Conservation (phyloP, 1,284 basidiomycete species). For the Moniliophthora roreri region DNA sequence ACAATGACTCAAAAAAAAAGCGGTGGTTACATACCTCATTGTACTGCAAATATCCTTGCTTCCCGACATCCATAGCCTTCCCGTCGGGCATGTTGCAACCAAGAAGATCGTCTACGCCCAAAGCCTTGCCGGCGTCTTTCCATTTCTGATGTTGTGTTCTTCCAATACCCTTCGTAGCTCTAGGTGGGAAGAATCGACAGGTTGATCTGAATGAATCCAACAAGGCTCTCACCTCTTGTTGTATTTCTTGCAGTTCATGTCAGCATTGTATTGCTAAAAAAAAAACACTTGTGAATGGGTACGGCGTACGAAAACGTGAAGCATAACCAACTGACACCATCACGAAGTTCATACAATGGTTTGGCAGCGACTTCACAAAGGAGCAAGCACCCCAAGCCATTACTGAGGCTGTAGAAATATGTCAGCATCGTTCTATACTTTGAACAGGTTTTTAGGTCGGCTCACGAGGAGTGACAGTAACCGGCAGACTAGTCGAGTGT, state of each 20-base stretch:
- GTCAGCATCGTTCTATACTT: neutral
- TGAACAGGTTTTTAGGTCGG: constrained; percentile 7
- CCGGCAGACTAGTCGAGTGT: constrained; percentile 51
- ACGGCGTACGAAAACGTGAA: neutral
- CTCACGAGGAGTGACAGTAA: constrained; percentile 56
- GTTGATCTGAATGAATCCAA: neutral
- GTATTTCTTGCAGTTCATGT: constrained; percentile 43
- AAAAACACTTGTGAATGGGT: neutral
- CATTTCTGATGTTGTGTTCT: constrained; percentile 51
- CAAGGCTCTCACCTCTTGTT: constrained; percentile 24
- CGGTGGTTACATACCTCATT: too few species aligned
- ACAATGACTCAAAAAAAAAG: too few species aligned
- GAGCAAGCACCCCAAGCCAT: constrained; percentile 52
- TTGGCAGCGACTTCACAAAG: constrained; percentile 61
- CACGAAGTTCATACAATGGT: constrained; percentile 49
- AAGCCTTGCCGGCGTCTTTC: constrained; percentile 58
- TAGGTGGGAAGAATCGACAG: constrained; percentile 20
- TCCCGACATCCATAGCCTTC: constrained; percentile 2
- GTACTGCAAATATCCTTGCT: constrained; percentile 20
- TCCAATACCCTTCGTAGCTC: constrained; percentile 57
- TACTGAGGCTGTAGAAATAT: constrained; percentile 40
- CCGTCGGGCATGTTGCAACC: constrained; percentile 63
- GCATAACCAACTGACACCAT: constrained; percentile 32
- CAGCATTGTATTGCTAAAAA: constrained; percentile 48
- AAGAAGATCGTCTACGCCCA: constrained; percentile 46